Evolutionary conservation across 441 rosid species (phyloP), one percentile per base, ranked within the genome.

Genomic region (Populus hybrid): DNA sequence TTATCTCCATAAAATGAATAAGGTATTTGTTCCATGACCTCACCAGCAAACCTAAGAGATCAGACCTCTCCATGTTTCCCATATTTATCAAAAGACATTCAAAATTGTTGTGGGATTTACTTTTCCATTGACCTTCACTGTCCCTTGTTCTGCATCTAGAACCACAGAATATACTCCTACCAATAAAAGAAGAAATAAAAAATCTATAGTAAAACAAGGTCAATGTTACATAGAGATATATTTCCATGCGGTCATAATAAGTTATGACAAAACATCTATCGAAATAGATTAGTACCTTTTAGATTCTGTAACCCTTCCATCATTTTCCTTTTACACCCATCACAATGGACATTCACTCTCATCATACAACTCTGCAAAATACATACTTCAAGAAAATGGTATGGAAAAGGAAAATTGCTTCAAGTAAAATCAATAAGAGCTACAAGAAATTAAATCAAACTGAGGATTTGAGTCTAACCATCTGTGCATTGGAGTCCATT

Each of bases 1-100:
- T 75, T n/a, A 21, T 71, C 71, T 19, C 30, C 63, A 24, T 24
- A 59, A 61, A 14, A 75, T 11, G 10, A 36, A n/a, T 40, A 9
- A 11, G 18, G 64, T 68, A 40, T 10, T 10, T 40, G 50, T 11
- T 69, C 75, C 79, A 65, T 28, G 12, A 63, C 70, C 11, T 79
- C 59, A 12, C 84, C 88, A 8, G 82, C 74, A 71, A 87, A 81
- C 28, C 65, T 65, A 57, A 87, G 18, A 70, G 78, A 79, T 10
- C 46, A 7, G 6, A 85, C 6, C 46, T 82, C 80, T 63, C 86
- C 88, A 74, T 87, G 88, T 63, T 84, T 80, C 26, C 81, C 84
- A 73, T 83, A 83, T 26, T 81, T 78, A 7, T 78, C 78, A 24
- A 24, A 70, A 64, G 19, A 79, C 16, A 12, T 65, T 64, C 65